phyloP scores from a whole-genome alignment of 345 rosid genomes.

The Populus simonii region DNA sequence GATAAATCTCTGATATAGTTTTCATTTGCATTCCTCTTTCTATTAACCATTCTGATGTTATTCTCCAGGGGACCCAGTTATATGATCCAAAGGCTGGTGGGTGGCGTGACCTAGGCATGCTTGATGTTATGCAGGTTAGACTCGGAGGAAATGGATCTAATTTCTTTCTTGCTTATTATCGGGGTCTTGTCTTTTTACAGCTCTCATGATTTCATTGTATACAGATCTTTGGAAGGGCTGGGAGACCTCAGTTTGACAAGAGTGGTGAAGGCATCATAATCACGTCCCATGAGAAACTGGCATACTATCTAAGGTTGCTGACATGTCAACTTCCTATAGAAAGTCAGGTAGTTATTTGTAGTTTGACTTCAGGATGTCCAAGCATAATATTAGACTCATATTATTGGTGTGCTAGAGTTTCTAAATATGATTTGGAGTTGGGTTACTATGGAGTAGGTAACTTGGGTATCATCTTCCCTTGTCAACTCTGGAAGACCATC shows the following conservation, averaged over 20 bases:
- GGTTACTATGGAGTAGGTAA: not conserved
- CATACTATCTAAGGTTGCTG: constrained; percentile 82
- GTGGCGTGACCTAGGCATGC: constrained; percentile 97
- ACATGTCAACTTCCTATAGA: constrained; percentile 97
- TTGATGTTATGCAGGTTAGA: constrained; percentile 95
- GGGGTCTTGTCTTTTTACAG: not conserved
- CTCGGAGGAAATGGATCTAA: not conserved
- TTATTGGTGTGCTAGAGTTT: not conserved
- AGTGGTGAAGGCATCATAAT: constrained; percentile 98
- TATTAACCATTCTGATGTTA: constrained; percentile 21
- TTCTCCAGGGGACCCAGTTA: constrained; percentile 82
- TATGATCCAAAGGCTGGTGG: constrained; percentile 99
- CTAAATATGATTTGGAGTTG: not conserved
- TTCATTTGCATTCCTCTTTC: not conserved
- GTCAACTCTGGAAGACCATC: not conserved
- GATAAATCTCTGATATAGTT: not conserved
- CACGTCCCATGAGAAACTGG: constrained; percentile 91
- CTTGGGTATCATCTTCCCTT: not conserved
- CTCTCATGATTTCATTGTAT: constrained; percentile 18
- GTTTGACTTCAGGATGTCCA: not conserved
- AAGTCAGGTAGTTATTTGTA: constrained; percentile 70
- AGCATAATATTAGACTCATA: not conserved
- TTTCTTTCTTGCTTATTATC: not conserved
- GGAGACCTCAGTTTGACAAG: constrained; percentile 98
- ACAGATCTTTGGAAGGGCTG: constrained; percentile 98